Evolutionary conservation across 495 filamentous ascomycete genomes (phyloP).

Genomic region (Rhypophila decipiens): DNA sequence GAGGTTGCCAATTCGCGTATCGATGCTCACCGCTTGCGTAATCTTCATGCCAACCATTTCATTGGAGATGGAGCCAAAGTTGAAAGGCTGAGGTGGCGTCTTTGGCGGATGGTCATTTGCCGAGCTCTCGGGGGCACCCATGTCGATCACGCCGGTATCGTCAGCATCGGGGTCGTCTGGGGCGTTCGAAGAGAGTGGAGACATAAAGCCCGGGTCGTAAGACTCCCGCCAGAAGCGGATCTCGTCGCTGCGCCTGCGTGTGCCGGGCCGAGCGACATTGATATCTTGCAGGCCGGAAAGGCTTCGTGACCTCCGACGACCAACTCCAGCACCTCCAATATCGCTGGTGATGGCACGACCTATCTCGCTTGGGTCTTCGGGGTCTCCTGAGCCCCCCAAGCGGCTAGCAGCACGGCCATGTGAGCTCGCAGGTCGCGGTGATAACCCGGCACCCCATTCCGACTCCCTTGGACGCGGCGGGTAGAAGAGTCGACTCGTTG

Average conservation of each 20-base stretch:
- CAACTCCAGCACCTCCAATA: conserved; percentile 13
- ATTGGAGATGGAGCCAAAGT: conserved; percentile 37
- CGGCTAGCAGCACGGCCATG: conserved; percentile 38
- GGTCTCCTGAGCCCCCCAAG: conserved; percentile 11
- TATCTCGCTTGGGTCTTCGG: conserved; percentile 39
- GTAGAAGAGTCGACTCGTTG: conserved; percentile 28
- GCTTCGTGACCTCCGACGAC: conserved; percentile 46
- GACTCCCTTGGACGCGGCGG: conserved; percentile 20
- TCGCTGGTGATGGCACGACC: conserved; percentile 50
- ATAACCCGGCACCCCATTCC: conserved; percentile 41
- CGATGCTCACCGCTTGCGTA: conserved; percentile 45
- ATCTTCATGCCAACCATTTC: conserved; percentile 49
- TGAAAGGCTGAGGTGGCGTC: conserved; percentile 47
- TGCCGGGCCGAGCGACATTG: conserved; percentile 13
- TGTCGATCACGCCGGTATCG: conserved; percentile 28
- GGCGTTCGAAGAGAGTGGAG: conserved; percentile 41
- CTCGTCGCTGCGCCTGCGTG: conserved; percentile 49
- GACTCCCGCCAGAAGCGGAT: conserved; percentile 53
- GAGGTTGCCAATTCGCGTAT: conserved; percentile 39
- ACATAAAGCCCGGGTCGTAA: conserved; percentile 39
- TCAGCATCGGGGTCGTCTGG: conserved; percentile 33
- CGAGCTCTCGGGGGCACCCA: conserved; percentile 25
- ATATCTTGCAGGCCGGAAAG: conserved; percentile 44
- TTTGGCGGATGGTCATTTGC: conserved; percentile 25
- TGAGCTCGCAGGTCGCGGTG: conserved; percentile 48